Percentiles rank a stretch among this genome's conserved stretches.
Evolutionary conservation across 352 stramenopile genomes (phyloP).

Genomic region (Lagenidium giganteum): DNA sequence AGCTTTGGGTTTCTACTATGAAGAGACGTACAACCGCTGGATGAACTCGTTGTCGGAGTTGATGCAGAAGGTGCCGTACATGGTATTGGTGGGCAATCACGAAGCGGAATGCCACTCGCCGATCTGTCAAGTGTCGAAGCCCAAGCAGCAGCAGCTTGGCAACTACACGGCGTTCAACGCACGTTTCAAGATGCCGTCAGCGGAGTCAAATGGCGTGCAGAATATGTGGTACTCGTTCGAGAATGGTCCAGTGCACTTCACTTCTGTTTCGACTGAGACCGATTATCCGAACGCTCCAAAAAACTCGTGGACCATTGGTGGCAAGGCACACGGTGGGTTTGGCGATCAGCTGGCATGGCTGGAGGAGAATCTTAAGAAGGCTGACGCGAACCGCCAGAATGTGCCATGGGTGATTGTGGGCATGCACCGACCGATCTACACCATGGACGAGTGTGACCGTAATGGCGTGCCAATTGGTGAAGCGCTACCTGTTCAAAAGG

Average conservation of each 20-base stretch:
- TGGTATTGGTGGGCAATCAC: slow-evolving; percentile 64
- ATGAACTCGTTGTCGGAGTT: slow-evolving; percentile 37
- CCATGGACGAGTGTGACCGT: slow-evolving; percentile 1
- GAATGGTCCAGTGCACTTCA: slow-evolving; percentile 52
- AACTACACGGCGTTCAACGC: slow-evolving; percentile 56
- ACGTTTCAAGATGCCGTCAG: slow-evolving; percentile 31
- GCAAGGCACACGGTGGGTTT: slow-evolving; percentile 32
- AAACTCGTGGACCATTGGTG: slow-evolving; percentile 24
- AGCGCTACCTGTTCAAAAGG: slow-evolving; percentile 15
- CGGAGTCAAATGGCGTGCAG: slow-evolving; percentile 23
- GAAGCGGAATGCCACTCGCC: slow-evolving; percentile 37
- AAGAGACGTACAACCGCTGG: slow-evolving; percentile 52
- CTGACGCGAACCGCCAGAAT: slow-evolving; percentile 34
- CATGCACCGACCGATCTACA: slow-evolving; percentile 77
- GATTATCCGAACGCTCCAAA: slow-evolving; percentile 24
- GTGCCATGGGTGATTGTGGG: slow-evolving; percentile 72
- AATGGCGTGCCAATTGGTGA: slow-evolving; percentile 14
- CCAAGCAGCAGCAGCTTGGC: slow-evolving; percentile 23
- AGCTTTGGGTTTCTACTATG: slow-evolving; percentile 22
- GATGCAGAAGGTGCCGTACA: slow-evolving; percentile 45
- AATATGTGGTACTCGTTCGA: slow-evolving; percentile 46
- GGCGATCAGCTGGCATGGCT: slow-evolving; percentile 49
- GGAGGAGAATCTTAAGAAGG: slow-evolving; percentile 50
- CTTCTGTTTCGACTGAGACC: slow-evolving; percentile 56
- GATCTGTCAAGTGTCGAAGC: slow-evolving; percentile 16